Evolutionary conservation across 2,329 filamentous ascomycete species (phyloP).

Genomic region (Fusarium abutilonis): DNA sequence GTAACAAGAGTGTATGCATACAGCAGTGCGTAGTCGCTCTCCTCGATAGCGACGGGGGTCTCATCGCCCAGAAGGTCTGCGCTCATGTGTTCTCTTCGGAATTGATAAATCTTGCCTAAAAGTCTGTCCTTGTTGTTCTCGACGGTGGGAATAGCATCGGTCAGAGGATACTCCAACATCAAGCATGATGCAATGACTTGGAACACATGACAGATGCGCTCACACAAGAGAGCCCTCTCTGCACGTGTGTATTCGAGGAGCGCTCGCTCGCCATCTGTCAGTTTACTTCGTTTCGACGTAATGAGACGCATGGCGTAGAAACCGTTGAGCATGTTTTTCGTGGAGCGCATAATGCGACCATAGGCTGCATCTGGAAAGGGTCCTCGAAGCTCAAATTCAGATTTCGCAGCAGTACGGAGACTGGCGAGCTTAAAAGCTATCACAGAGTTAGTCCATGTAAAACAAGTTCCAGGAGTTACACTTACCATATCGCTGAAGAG

Average conservation of each 20-base stretch:
- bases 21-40: conserved; percentile 87
- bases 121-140: conserved; percentile 82
- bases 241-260: conserved; percentile 80
- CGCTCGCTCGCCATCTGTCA: conserved; percentile 82
- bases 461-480: background rate
- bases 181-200: conserved; percentile 90
- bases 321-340: conserved; percentile 85
- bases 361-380: conserved; percentile 83
- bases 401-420: conserved; percentile 76
- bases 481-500: conserved; percentile 79
- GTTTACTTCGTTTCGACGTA: conserved; percentile 79
- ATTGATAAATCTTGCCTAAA: conserved; percentile 87
- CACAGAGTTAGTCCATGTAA: conserved; percentile 1
- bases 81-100: conserved; percentile 73
- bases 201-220: conserved; percentile 88
- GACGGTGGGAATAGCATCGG: conserved; percentile 86
- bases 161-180: conserved; percentile 93
- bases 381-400: conserved; percentile 87
- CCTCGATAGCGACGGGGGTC: conserved; percentile 60
- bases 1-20: conserved; percentile 87
- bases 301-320: conserved; percentile 98
- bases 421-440: conserved; percentile 75
- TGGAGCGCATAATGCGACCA: conserved; percentile 78
- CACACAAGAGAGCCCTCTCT: conserved; percentile 83
- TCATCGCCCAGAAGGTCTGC: conserved; percentile 40